Conservation (phyloP, 2,329 filamentous ascomycete genomes). For the Alternaria dauci region DNA sequence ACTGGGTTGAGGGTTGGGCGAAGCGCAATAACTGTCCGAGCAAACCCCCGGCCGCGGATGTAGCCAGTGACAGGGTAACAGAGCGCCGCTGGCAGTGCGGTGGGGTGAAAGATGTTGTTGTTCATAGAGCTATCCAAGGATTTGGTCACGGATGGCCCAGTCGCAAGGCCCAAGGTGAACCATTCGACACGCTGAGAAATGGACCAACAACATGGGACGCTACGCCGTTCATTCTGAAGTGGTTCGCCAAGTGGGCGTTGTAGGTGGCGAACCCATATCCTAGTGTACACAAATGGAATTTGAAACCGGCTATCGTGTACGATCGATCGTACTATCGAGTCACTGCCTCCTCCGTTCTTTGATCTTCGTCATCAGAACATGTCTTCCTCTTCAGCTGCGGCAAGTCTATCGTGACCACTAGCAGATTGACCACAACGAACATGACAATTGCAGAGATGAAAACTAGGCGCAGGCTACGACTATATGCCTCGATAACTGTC, state of each 20-base stretch:
- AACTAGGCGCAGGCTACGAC: slow-evolving; percentile 50
- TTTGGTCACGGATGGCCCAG: slow-evolving; percentile 41
- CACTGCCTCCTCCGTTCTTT: not conserved
- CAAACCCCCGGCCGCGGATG: not conserved
- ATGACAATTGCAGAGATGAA: slow-evolving; percentile 55
- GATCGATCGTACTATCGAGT: not conserved
- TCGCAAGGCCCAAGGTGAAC: slow-evolving; percentile 24
- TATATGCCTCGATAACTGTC: slow-evolving; percentile 52
- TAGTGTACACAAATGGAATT: not conserved
- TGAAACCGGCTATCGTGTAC: not conserved
- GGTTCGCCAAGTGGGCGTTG: slow-evolving; percentile 31
- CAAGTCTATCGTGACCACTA: slow-evolving; percentile 64
- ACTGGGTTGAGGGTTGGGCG: slow-evolving; percentile 26
- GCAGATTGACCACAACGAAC: slow-evolving; percentile 60
- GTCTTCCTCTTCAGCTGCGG: slow-evolving; percentile 53
- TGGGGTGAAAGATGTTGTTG: slow-evolving; percentile 21
- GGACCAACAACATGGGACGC: slow-evolving; percentile 36
- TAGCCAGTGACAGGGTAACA: slow-evolving; percentile 23
- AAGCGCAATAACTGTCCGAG: slow-evolving; percentile 17
- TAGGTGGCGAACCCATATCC: not conserved
- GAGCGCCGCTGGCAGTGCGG: slow-evolving; percentile 27
- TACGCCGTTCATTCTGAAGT: slow-evolving; percentile 27
- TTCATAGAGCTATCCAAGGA: slow-evolving; percentile 23
- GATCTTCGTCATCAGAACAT: slow-evolving; percentile 12
- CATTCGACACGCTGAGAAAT: slow-evolving; percentile 27